These are phyloP conservation scores for Metarhizium rileyi DNA, from an alignment of 2,329 filamentous ascomycete species.

Conservation along the genomic window DNA sequence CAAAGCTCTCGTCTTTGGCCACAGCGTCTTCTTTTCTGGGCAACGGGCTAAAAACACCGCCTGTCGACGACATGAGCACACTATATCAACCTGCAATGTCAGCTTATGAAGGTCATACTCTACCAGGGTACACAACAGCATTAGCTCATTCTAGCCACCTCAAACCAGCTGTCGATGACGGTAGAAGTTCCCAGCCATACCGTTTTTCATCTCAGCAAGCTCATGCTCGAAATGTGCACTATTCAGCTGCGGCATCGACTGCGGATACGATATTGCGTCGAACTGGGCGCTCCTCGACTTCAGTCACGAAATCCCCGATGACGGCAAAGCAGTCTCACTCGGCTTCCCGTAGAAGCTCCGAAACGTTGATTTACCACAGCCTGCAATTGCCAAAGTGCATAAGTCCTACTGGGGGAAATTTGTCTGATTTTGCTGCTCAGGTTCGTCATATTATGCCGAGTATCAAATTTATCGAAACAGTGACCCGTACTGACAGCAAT, in stretches of 20 bases:
- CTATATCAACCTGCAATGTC: constrained; percentile 39
- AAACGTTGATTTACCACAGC: constrained; percentile 44
- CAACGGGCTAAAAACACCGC: constrained; percentile 40
- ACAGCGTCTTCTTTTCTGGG: constrained; percentile 12
- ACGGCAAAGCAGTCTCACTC: constrained; percentile 20
- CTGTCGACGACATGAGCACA: constrained; percentile 42
- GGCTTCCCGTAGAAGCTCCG: constrained; percentile 28
- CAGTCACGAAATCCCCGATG: constrained; percentile 20
- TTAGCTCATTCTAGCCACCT: constrained; percentile 24
- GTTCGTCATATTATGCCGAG: constrained; percentile 34
- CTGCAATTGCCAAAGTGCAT: constrained; percentile 69
- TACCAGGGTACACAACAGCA: constrained; percentile 28
- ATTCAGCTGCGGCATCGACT: constrained; percentile 1
- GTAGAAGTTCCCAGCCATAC: constrained; percentile 20
- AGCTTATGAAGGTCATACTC: constrained; percentile 36
- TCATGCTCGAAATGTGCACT: constrained; percentile 5
- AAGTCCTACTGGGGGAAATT: constrained; percentile 61
- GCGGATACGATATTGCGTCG: constrained; percentile 19
- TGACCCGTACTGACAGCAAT: background rate
- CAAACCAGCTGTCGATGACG: constrained; percentile 24
- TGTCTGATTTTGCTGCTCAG: constrained; percentile 77
- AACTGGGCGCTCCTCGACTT: constrained; percentile 28
- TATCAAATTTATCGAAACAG: background rate
- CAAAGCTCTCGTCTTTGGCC: constrained; percentile 14
- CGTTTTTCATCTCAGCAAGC: constrained; percentile 20